These are phyloP conservation scores for Tephrocybe sp. DNA, from an alignment of 768 basidiomycete genomes.

Conservation along the genomic window DNA sequence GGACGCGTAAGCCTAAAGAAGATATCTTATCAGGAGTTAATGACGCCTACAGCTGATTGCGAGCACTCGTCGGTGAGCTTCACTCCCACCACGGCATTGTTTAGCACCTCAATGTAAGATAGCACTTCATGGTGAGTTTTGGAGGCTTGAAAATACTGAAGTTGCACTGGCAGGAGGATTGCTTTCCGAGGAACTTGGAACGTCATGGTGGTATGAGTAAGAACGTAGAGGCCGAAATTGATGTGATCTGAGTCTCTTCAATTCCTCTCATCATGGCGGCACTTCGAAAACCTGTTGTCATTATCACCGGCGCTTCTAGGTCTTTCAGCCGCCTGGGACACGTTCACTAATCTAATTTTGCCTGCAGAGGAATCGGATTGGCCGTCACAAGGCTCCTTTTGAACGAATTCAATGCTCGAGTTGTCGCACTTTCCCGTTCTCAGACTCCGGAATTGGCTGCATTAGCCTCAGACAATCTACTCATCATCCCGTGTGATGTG, in stretches of 20 bases:
- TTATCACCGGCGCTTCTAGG: constrained; percentile 89
- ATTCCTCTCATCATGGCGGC: constrained; percentile 11
- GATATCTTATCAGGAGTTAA: not conserved
- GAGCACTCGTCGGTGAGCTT: constrained; percentile 70
- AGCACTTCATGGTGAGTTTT: constrained; percentile 68
- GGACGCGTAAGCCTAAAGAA: constrained; percentile 5
- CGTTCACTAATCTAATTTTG: constrained; percentile 6
- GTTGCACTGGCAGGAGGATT: constrained; percentile 76
- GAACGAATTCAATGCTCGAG: constrained; percentile 58
- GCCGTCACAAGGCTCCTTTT: constrained; percentile 72
- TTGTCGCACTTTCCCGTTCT: constrained; percentile 77
- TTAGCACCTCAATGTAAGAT: constrained; percentile 71
- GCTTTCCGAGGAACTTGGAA: constrained; percentile 63
- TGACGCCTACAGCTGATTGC: constrained; percentile 56
- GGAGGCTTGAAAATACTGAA: constrained; percentile 80
- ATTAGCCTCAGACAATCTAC: constrained; percentile 48
- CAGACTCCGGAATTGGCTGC: constrained; percentile 60
- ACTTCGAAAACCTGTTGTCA: constrained; percentile 51
- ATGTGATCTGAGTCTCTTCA: no score
- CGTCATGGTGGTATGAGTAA: no score
- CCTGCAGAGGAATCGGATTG: constrained; percentile 69
- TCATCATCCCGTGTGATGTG: constrained; percentile 73
- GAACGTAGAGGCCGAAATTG: no score
- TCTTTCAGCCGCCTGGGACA: constrained; percentile 22
- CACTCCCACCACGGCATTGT: constrained; percentile 70